Base-by-base conservation (phyloP, 176 grass and related monocot genomes). In the Oryza glaberrima region DNA sequence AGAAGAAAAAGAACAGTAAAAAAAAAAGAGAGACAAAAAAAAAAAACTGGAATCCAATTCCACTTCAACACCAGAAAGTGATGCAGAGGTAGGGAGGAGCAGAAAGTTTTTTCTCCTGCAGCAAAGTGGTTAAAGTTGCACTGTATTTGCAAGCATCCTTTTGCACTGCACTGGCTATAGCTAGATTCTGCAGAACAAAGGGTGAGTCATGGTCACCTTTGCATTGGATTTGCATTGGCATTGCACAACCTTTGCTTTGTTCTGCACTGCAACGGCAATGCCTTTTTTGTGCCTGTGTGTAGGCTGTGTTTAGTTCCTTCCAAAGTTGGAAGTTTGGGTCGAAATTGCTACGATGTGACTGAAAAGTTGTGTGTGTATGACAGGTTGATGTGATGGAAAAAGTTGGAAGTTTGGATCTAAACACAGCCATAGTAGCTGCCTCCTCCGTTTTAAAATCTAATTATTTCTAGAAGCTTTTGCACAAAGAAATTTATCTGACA, bases 191-290 rank as follows among this genome's bases (percentile, higher is more conserved):
- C 5, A 73, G 65, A n/a, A 23, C 64, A 68, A 14, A 51, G 15
- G 36, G n/a, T 13, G 70, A 35, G 71, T 45, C 78, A 23, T 22
- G 63, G 61, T 46, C 78, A 75, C 78, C 85, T 81, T 85, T 78
- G 67, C 67, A 28, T 44, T 12, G 58, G 19, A 22, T 22, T 22
- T 61, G 58, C 58, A 23, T 63, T 58, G 17, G 58, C n/a, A n/a
- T 11, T 2, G n/a, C 52, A 58, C 30, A 46, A 16, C 65, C 28
- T 79, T 5, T 45, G 81, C 71, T 51, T 49, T 65, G 19, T 20
- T 17, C 48, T 86, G 76, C 52, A 19, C 52, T 56, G 52, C 51
- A 22, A 17, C 20, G 20, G 28, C 32, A 0, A 41, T 80, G 58
- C 70, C 77, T 74, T 80, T 66, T 66, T 73, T 30, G 77, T 54